phyloP scores from a whole-genome alignment of 2,329 filamentous ascomycete species.

The Calonectria pauciramosa region DNA sequence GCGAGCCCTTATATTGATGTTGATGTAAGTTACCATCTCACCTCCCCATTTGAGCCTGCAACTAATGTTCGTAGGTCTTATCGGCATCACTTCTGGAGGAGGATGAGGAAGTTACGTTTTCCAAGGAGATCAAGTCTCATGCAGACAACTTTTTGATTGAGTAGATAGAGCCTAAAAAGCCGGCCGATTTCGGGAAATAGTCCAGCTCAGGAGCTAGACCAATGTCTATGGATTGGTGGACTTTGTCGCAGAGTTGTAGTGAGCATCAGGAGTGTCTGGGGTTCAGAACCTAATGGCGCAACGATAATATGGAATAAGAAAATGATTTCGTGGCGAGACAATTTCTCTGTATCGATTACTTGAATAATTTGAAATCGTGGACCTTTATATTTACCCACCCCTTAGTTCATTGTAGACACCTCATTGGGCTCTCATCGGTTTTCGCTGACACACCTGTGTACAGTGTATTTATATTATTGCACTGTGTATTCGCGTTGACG shows the following conservation, averaged over 20 bases:
- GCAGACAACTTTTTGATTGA: conserved; percentile 84
- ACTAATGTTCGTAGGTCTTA: conserved; percentile 63
- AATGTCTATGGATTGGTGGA: conserved; percentile 42
- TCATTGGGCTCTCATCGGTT: not conserved
- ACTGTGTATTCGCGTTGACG: conserved; percentile 17
- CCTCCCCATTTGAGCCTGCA: not conserved
- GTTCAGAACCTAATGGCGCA: conserved; percentile 48
- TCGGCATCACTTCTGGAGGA: conserved; percentile 80
- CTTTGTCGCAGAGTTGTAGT: conserved; percentile 36
- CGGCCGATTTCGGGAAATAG: conserved; percentile 32
- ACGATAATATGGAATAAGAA: conserved; percentile 45
- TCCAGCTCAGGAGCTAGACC: conserved; percentile 22
- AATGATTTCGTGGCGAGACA: conserved; percentile 26
- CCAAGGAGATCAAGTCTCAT: conserved; percentile 83
- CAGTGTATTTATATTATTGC: not conserved
- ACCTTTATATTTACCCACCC: not conserved
- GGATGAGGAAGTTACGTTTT: conserved; percentile 84
- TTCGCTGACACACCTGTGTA: not conserved
- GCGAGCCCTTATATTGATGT: conserved; percentile 89
- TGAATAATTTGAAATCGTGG: not conserved
- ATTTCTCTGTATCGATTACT: not conserved
- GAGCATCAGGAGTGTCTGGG: conserved; percentile 43
- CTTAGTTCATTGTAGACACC: not conserved
- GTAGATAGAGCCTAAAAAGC: conserved; percentile 59
- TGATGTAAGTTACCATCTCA: conserved; percentile 76